Conservation (phyloP, 129 eudicot genomes). For the Dittrichia graveolens region DNA sequence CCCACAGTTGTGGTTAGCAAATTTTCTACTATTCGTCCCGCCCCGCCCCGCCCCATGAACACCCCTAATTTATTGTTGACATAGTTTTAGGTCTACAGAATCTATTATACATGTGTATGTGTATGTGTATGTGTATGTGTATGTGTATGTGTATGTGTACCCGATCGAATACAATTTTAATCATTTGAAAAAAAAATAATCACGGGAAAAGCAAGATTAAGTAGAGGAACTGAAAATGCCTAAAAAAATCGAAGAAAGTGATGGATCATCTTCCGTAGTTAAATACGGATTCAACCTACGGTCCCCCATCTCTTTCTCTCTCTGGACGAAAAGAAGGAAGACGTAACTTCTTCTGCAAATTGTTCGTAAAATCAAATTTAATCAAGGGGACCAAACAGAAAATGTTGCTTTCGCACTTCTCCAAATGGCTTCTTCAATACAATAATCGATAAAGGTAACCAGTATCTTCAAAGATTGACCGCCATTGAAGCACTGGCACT, state of each 20-base stretch:
- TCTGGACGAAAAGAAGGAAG: neutral
- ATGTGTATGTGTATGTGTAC: no score
- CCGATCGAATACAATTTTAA: no score
- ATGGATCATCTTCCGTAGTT: slow-evolving; percentile 21
- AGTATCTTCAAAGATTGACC: slow-evolving; percentile 7
- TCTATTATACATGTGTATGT: no score
- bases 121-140: no score
- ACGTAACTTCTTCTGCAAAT: neutral
- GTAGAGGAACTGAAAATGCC: slow-evolving; percentile 4
- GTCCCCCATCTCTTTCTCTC: slow-evolving; percentile 17
- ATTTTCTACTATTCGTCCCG: no score
- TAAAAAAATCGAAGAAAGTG: slow-evolving; percentile 6
- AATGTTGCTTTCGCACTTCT: slow-evolving; percentile 21
- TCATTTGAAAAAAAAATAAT: neutral
- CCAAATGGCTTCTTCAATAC: slow-evolving; percentile 7
- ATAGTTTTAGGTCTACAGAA: no score
- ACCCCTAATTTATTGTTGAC: no score
- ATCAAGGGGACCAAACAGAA: slow-evolving; percentile 10
- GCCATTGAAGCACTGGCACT: slow-evolving; percentile 20
- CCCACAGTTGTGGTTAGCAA: no score
- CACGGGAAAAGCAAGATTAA: neutral
- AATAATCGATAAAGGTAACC: slow-evolving; percentile 17
- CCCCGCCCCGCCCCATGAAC: no score
- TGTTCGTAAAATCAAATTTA: slow-evolving; percentile 5
- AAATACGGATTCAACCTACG: slow-evolving; percentile 15